phyloP scores from a whole-genome alignment of 2,329 filamentous ascomycete species.

The Tolypocladium inflatum region DNA sequence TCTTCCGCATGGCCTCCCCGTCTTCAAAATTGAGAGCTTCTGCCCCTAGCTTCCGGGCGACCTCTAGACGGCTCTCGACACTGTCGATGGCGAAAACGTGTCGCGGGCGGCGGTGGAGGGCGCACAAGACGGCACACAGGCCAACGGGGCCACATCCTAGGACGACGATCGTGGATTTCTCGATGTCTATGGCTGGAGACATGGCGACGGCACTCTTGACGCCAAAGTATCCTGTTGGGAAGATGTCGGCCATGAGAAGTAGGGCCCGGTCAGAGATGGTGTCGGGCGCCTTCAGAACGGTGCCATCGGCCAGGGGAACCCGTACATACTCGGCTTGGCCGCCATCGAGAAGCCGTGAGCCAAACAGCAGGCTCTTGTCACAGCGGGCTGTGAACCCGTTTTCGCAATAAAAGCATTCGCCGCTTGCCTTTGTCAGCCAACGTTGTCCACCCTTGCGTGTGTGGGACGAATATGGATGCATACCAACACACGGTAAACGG shows the following conservation, averaged over 20 bases:
- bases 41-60: constrained; percentile 66
- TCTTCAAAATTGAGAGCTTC: constrained; percentile 74
- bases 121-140: constrained; percentile 72
- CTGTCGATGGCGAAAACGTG: constrained; percentile 73
- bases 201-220: constrained; percentile 67
- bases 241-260: constrained; percentile 88
- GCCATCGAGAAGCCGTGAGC: constrained; percentile 59
- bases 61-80: constrained; percentile 62
- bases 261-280: constrained; percentile 64
- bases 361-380: constrained; percentile 60
- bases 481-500: constrained; percentile 79
- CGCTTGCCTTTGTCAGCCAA: constrained; percentile 10
- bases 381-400: constrained; percentile 71
- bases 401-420: constrained; percentile 78
- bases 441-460: neutral
- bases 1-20: constrained; percentile 52
- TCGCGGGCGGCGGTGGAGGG: constrained; percentile 65
- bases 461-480: constrained; percentile 13
- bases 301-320: constrained; percentile 72
- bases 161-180: constrained; percentile 60
- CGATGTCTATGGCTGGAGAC: constrained; percentile 27
- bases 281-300: constrained; percentile 60
- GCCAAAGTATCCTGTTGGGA: constrained; percentile 79
- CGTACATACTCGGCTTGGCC: constrained; percentile 77
- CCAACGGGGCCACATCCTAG: constrained; percentile 83